These are phyloP conservation scores for Verticillium isaacii DNA, from an alignment of 2,329 filamentous ascomycete species.

Conservation along the genomic window DNA sequence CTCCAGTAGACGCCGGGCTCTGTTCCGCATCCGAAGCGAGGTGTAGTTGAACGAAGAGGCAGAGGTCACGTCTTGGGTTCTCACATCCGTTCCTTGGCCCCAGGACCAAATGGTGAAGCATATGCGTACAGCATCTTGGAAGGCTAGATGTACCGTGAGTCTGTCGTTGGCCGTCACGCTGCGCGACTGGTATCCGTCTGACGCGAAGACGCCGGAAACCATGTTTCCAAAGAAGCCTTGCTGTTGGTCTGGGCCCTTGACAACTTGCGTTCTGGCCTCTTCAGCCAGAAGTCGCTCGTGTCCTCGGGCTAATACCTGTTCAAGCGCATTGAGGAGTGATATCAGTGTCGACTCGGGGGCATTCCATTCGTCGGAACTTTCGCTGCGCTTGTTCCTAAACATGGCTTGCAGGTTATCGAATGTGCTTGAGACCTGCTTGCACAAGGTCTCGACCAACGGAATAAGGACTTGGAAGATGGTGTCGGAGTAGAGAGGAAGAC, in stretches of 20 bases:
- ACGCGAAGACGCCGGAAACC: constrained; percentile 84
- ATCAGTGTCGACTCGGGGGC: constrained; percentile 71
- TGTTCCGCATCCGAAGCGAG: constrained; percentile 83
- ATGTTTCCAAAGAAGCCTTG: constrained; percentile 92
- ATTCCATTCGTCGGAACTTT: constrained; percentile 18
- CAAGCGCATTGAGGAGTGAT: constrained; percentile 85
- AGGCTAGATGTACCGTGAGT: constrained; percentile 89
- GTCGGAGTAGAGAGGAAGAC: constrained; percentile 77
- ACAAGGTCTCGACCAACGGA: constrained; percentile 86
- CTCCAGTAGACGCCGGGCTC: constrained; percentile 81
- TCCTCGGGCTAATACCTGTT: constrained; percentile 81
- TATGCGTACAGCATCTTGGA: constrained; percentile 90
- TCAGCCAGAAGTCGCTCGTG: constrained; percentile 79
- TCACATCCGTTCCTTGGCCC: constrained; percentile 62
- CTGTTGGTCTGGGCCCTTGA: constrained; percentile 76
- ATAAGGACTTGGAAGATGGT: constrained; percentile 87
- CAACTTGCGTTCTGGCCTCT: constrained; percentile 62
- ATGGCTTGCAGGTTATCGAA: constrained; percentile 67
- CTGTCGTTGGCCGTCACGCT: constrained; percentile 88
- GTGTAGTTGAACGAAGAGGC: constrained; percentile 85
- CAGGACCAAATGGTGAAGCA: constrained; percentile 96
- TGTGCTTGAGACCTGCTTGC: constrained; percentile 66
- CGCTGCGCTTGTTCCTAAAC: constrained; percentile 39
- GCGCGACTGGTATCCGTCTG: constrained; percentile 71
- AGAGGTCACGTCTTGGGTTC: constrained; percentile 59